Evolutionary conservation across 1,284 basidiomycete species (phyloP), one percentile per base, ranked within the genome.

Genomic region (Cutaneotrichosporon cutaneum): DNA sequence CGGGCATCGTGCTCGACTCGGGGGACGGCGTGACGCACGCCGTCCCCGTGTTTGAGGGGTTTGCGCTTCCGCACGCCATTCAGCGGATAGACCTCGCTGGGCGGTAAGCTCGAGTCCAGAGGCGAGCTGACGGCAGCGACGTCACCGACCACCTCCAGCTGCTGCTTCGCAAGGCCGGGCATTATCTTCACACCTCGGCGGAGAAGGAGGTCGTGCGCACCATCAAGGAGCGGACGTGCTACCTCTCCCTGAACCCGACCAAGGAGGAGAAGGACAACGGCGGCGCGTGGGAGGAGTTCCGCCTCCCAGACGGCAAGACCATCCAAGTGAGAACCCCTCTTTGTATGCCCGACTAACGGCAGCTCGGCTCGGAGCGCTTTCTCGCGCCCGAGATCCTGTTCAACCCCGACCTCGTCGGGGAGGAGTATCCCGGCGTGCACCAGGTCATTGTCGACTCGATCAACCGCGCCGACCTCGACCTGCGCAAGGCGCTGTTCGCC

Each of bases 1-100:
- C 96, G 32, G 96, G 96, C 42, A 97, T 99, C 61, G 96, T 99
- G 4, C 85, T 99, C 16, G 96, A 99, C 77, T 98, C 96, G 4
- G 96, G 96, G 13, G 96, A 99, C 76, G 96, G 96, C 24, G 96
- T 99, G 2, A 98, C 96, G 22, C 96, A 99, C 70, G 93, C 96
- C 3, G 96, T 99, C 3, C 96, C 96, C 3, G 96, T 99, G 11
- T 99, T 96, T 73, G 96, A 99, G 77, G 96, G 96, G 0, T 99
- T 99, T 82, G 94, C 92, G 10, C 97, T 99, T 92, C 94, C 95
- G 39, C 93, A 99, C 76, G 95, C 96, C 39, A 95, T 99, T 68
- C 88, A 94, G 58, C 83, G 96, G 72, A 89, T 98, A 60, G 96
- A 99, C 77, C 87, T 99, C 7, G 96, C 96, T 24, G 96, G 96